Evolutionary conservation across 2,329 filamentous ascomycete species (phyloP), one percentile per base, ranked within the genome.

Genomic region (Microsporum audouinii): DNA sequence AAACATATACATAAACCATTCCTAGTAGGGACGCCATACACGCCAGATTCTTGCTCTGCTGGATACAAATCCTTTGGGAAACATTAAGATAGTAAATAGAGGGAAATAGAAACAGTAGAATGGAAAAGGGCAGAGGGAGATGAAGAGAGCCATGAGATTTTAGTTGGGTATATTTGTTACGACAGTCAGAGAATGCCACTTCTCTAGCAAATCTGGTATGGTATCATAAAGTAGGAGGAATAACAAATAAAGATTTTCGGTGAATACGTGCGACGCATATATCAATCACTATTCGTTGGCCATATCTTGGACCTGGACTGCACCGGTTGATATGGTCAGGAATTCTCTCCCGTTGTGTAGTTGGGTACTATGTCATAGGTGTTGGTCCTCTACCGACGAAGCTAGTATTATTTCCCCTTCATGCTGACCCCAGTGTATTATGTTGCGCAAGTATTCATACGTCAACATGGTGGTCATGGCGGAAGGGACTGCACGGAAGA

Each of bases 391-490:
- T 27, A 43, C n/a, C 14, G 58, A n/a, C 14, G 45, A 34, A 29
- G 34, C 36, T 27, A 63, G 34, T 36, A 38, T 41, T 38, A 49
- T 36, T 56, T 66, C 63, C 10, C 80, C 82, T 68, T 84, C 80
- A 62, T 78, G 75, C 68, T 84, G 82, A 60, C 84, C 66, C 60
- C 74, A 76, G 58, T 78, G 77, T 60, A 84, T 77, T 14, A 76
- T 71, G 63, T 81, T 80, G 66, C 80, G 80, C 62, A 87, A 72
- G 66, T 87, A 94, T 76, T 99, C 94, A 71, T 96, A 99, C 10
- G 92, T 97, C 71, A 97, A 80, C 87, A 99, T 95, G 2, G 94
- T 99, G 31, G 95, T 96, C 69, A 95, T 95, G 23, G 94, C 92
- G 27, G 94, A 91, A 36, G 94, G 94, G 10, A 99, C 87, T 5